Evolutionary conservation across 2,329 filamentous ascomycete genomes (phyloP), one percentile per base, ranked within the genome.

Genomic region (Colletotrichum zoysiae): DNA sequence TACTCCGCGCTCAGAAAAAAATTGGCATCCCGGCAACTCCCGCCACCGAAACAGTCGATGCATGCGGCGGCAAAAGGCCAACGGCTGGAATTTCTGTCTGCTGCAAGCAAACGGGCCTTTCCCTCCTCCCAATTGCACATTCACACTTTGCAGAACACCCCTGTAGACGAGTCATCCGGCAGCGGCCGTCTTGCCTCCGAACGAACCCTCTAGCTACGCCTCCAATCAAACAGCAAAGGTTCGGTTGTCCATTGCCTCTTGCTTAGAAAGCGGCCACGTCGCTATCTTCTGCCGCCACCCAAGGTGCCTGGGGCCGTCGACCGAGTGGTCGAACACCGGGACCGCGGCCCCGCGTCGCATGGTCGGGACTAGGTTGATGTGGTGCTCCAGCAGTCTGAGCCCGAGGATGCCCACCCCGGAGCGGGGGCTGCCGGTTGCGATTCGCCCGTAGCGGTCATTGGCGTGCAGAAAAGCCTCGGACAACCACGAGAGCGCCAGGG

Each of bases 191-290:
- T 55, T 48, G 35, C 40, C 56, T 35, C 57, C 50, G 35, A 53
- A 55, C 33, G 8, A 33, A 55, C 35, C 53, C 40, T 26, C 23
- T 33, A 9, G n/a, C 55, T 5, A 9, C 26, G n/a, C 40, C 48
- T 55, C 55, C 48, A 53, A 35, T 70, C 35, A 70, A 30, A 61
- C 70, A 53, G 66, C 55, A 59, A 60, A 70, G 23, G 20, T 64
- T 1, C 60, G 59, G n/a, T 70, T 59, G n/a, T 65, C 64, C 46
- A 69, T 65, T 42, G 55, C 60, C 51, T 78, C 75, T 64, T 76
- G 65, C 72, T 77, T 77, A n/a, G 68, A 73, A 30, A 77, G 64
- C 38, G 79, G 78, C 79, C 79, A 81, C 16, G 79, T 82, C 23
- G 74, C 71, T 40, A 78, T 70, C 67, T 81, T 80, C 44, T 74